Base-by-base conservation (phyloP, 2,329 filamentous ascomycete species). In the Dactylellina drechsleri region DNA sequence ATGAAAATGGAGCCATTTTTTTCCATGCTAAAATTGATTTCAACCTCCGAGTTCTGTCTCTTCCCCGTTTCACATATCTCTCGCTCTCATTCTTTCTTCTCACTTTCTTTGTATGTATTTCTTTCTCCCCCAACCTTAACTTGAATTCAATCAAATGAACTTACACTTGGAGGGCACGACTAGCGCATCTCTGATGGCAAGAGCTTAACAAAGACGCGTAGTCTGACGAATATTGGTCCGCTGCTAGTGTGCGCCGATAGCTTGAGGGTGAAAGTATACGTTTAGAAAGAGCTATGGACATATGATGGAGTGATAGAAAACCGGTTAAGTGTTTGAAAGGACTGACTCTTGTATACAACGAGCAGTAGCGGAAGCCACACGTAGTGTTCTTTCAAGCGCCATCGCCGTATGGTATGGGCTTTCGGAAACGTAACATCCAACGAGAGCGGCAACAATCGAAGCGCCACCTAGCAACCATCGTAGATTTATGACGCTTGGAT, bases 1-100 rank as follows among this genome's bases (percentile, higher is more conserved):
- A 99, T 98, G 79, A 98, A 99, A 77, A 99, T 97, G 28, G 94
- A 96, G 26, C 96, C 95, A 82, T 97, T 98, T 85, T 92, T 92
- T 85, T 99, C 95, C 77, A 98, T 75, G 8, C 71, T 75, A 65
- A 16, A 20, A 23, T 16, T 20, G 43, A 31, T 28, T 26, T 54
- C 8, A 65, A 50, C 8, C 47, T 3, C 43, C 15, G n/a, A 47
- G 7, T 36, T 36, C 43, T n/a, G 16, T 6, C 43, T 47, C 43
- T n/a, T 47, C 15, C 15, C 43, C 23, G 23, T 23, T 47, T n/a
- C n/a, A 47, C 13, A 47, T n/a, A 15, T 13, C 31, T 36, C 6
- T 10, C 31, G 23, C 23, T 23, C 23, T 23, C 23, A 23, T 23
- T 23, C 23, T 23, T 23, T 23, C 31, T 36, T 36, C 31, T 36